These are phyloP conservation scores for Ceratobasidium sp. DNA, from an alignment of 1,284 basidiomycete species.

Conservation along the genomic window DNA sequence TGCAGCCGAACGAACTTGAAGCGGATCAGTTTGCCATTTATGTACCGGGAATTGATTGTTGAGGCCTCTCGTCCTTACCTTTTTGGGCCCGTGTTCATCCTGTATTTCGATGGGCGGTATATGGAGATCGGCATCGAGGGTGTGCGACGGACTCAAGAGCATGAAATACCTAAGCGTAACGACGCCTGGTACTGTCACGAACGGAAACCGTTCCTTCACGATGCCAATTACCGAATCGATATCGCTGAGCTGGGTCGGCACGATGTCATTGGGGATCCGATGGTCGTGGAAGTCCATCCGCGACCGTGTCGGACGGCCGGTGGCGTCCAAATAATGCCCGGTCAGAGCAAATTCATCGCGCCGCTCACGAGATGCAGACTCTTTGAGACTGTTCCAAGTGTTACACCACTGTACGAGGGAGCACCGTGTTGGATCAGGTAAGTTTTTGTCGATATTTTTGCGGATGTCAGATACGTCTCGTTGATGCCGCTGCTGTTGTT, in stretches of 20 bases:
- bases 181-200: neutral
- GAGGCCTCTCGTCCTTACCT: no score
- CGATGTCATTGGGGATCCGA: neutral
- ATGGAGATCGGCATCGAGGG: slow-evolving; percentile 5
- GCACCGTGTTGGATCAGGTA: neutral
- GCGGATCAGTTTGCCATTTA: no score
- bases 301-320: neutral
- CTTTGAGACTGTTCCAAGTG: neutral
- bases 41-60: no score
- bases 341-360: neutral
- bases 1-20: slow-evolving; percentile 13
- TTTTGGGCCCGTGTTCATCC: neutral
- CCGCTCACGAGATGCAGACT: neutral
- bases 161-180: slow-evolving; percentile 15
- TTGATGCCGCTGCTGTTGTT: neutral
- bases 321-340: slow-evolving; percentile 5
- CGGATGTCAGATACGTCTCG: neutral
- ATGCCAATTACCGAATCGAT: slow-evolving; percentile 23
- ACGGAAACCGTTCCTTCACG: neutral
- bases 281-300: neutral
- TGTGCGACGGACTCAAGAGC: slow-evolving; percentile 8
- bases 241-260: neutral
- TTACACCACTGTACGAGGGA: neutral
- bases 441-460: slow-evolving; percentile 14
- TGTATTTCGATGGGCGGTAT: slow-evolving; percentile 7